Evolutionary conservation across 2,329 filamentous ascomycete genomes (phyloP).

Genomic region (Dothideomycetidae sp.): DNA sequence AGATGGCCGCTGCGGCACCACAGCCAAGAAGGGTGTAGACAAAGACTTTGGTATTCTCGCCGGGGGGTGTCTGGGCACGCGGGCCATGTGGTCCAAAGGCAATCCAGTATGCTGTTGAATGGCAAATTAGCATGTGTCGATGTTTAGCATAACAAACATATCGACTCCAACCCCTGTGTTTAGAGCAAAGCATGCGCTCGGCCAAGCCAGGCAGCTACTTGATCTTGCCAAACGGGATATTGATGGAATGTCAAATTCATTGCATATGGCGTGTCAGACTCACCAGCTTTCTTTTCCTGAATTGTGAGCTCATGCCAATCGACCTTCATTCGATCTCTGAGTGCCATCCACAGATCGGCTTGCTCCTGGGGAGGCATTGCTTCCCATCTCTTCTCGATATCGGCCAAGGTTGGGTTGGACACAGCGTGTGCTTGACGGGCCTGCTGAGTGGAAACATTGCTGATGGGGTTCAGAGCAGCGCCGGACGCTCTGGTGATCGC

Average conservation of each 20-base stretch:
- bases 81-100: constrained; percentile 95
- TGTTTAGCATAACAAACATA: no score
- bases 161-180: no score
- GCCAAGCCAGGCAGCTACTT: no score
- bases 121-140: no score
- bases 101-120: constrained; percentile 90
- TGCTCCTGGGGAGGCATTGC: constrained; percentile 95
- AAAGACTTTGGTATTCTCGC: constrained; percentile 68
- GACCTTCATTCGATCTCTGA: constrained; percentile 97
- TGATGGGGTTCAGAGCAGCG: constrained; percentile 23
- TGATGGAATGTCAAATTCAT: no score
- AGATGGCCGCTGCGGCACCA: constrained; percentile 52
- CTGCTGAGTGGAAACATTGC: constrained; percentile 24
- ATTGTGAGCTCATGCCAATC: constrained; percentile 91
- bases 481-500: constrained; percentile 13
- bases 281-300: constrained; percentile 98
- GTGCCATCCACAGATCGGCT: constrained; percentile 96
- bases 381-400: constrained; percentile 99
- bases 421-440: constrained; percentile 70
- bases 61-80: constrained; percentile 67
- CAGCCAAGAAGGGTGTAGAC: constrained; percentile 58
- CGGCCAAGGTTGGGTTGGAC: constrained; percentile 90
- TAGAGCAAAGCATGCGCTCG: no score
- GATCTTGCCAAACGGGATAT: no score
- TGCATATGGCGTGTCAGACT: constrained; percentile 32